Base-by-base conservation (phyloP, 441 rosid genomes). In the Gossypium gossypioides region DNA sequence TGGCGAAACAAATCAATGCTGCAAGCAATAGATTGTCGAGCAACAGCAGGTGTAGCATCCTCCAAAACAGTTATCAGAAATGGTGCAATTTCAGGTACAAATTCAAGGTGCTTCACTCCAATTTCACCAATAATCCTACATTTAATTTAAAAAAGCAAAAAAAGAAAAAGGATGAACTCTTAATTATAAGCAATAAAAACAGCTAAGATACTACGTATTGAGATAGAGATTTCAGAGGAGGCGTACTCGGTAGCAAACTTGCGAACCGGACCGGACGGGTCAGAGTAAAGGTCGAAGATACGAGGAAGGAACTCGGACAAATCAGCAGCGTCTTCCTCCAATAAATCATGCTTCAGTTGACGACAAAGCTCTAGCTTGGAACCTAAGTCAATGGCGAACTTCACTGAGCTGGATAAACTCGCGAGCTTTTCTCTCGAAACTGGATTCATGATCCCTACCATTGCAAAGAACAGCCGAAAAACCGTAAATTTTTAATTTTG, bases 1-100 rank as follows among this genome's bases (percentile, higher is more conserved):
- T 74, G 79, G 55, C 84, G 87, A 77, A 96, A 96, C 72, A 93
- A 82, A 74, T 81, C 79, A 72, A 84, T 77, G 34, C 89, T 96
- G 52, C 87, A 85, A 78, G 88, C 71, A 57, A 93, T 87, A 72
- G 90, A 92, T 83, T 93, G 97, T 72, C 97, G 89, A 71, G 86
- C 90, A 75, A 93, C 99, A 58, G 98, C 97, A 0, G 98, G 97
- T 10, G 92, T 87, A 76, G 72, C 84, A 76, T 96, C 99, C 13
- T 88, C 84, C 76, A 89, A 76, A 76, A 87, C 87, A 69, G 82
- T 82, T 16, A 87, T 83, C 19, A 96, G 81, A 75, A 91, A 84
- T 10, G 92, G 96, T 34, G 86, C 88, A 68, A 96, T 84, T 67
- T 93, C 96, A 25, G 94, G 95, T 72, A 93, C 80, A 15, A 84